These are phyloP conservation scores for Saitozyma podzolica DNA, from an alignment of 768 basidiomycete genomes.

Conservation along the genomic window DNA sequence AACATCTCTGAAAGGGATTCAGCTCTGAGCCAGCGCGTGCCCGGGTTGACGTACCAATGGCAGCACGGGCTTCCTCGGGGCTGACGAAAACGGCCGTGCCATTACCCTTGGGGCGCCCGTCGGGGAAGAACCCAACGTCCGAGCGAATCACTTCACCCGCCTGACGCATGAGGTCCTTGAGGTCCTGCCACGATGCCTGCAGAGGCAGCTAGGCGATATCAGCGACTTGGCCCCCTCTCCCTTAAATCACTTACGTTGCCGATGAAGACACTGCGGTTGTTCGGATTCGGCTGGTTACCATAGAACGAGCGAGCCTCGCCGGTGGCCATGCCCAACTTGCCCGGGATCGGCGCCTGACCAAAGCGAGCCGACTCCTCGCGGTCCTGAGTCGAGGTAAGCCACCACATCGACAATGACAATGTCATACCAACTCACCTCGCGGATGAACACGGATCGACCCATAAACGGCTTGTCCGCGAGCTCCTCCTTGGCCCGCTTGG, in stretches of 20 bases:
- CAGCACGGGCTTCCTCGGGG: constrained; percentile 82
- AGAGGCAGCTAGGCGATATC: constrained; percentile 69
- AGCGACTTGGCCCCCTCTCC: not conserved
- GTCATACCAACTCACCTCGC: constrained; percentile 68
- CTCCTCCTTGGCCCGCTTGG: constrained; percentile 84
- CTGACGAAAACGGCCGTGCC: constrained; percentile 97
- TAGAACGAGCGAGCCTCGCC: constrained; percentile 58
- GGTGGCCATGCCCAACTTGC: constrained; percentile 94
- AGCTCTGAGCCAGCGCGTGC: not conserved
- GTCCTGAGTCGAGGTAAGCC: constrained; percentile 61
- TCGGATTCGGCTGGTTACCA: constrained; percentile 21
- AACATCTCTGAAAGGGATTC: constrained; percentile 70
- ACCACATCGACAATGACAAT: not conserved
- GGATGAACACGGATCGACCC: constrained; percentile 91
- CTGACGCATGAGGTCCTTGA: constrained; percentile 94
- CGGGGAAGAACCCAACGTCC: constrained; percentile 82
- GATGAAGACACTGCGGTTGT: constrained; percentile 78
- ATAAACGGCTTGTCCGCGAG: constrained; percentile 86
- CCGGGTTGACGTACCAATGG: constrained; percentile 68
- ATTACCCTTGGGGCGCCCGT: constrained; percentile 91
- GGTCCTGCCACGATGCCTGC: constrained; percentile 98
- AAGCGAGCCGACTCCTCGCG: constrained; percentile 95
- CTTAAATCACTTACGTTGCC: constrained; percentile 67
- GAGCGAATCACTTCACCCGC: constrained; percentile 94
- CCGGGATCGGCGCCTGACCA: constrained; percentile 90